phyloP scores from a whole-genome alignment of 176 grass and related monocot genomes.

The Eremochloa ophiuroides region DNA sequence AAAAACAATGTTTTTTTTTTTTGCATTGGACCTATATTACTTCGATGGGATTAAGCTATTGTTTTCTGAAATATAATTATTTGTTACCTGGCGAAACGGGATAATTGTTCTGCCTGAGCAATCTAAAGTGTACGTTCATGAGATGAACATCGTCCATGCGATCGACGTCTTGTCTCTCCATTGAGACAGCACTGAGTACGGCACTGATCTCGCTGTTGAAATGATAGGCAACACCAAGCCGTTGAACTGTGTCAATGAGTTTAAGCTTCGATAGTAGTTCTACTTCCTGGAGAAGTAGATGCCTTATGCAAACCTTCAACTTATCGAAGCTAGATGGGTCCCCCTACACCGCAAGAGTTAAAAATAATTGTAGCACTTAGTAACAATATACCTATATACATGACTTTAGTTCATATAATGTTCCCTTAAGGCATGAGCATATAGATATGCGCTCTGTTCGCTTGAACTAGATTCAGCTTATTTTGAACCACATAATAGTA shows the following conservation, averaged over 20 bases:
- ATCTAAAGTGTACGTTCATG: slow-evolving; percentile 34
- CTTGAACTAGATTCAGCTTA: no score
- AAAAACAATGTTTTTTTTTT: no score
- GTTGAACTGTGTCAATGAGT: slow-evolving; percentile 38
- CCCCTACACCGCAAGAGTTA: background rate
- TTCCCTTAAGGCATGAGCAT: no score
- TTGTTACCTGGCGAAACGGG: slow-evolving; percentile 26
- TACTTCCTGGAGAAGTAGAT: background rate
- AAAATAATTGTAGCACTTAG: background rate
- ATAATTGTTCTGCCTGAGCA: slow-evolving; percentile 45
- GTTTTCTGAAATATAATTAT: background rate
- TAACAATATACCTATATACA: no score
- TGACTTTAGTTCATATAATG: no score
- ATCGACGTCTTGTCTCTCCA: background rate
- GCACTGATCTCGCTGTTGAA: slow-evolving; percentile 35
- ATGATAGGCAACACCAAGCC: slow-evolving; percentile 49
- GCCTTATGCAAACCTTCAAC: slow-evolving; percentile 17
- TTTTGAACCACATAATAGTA: no score
- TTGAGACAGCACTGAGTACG: slow-evolving; percentile 19
- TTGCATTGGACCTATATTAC: no score
- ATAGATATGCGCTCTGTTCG: no score
- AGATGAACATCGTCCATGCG: slow-evolving; percentile 7
- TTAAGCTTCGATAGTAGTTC: slow-evolving; percentile 8
- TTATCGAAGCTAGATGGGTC: slow-evolving; percentile 3
- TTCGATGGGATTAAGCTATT: no score